Evolutionary conservation across 2,329 filamentous ascomycete species (phyloP).

Genomic region (Helotiales sp.): DNA sequence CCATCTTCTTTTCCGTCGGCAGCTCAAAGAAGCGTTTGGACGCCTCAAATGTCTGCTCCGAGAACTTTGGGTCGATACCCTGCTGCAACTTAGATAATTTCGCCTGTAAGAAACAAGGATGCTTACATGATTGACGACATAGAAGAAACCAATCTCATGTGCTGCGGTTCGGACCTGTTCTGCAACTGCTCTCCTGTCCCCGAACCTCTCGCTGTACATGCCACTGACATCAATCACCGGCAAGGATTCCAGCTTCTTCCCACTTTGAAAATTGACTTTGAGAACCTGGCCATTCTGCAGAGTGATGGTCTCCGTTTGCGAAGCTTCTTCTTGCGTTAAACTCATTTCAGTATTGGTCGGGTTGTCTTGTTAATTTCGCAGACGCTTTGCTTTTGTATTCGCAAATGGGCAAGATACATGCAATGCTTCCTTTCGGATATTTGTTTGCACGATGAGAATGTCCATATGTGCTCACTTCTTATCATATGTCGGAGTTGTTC

Average conservation of each 20-base stretch:
- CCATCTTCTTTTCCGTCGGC: constrained; percentile 28
- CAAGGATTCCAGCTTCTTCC: constrained; percentile 32
- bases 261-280: background rate
- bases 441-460: background rate
- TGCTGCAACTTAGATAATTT: constrained; percentile 28
- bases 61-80: constrained; percentile 26
- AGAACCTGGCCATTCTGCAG: background rate
- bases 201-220: constrained; percentile 31
- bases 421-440: background rate
- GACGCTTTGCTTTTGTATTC: background rate
- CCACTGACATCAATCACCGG: constrained; percentile 38
- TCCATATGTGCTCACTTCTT: background rate
- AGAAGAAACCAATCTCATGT: constrained; percentile 40
- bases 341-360: background rate
- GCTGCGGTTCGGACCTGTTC: constrained; percentile 34
- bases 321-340: background rate
- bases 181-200: constrained; percentile 34
- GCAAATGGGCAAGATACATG: background rate
- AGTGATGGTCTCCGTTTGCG: background rate
- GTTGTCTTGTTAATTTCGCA: background rate
- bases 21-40: constrained; percentile 25
- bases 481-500: background rate
- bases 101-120: constrained; percentile 40
- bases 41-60: constrained; percentile 38
- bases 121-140: constrained; percentile 35